Conservation (phyloP, 2,329 filamentous ascomycete genomes). For the Drechslerella dactyloides region DNA sequence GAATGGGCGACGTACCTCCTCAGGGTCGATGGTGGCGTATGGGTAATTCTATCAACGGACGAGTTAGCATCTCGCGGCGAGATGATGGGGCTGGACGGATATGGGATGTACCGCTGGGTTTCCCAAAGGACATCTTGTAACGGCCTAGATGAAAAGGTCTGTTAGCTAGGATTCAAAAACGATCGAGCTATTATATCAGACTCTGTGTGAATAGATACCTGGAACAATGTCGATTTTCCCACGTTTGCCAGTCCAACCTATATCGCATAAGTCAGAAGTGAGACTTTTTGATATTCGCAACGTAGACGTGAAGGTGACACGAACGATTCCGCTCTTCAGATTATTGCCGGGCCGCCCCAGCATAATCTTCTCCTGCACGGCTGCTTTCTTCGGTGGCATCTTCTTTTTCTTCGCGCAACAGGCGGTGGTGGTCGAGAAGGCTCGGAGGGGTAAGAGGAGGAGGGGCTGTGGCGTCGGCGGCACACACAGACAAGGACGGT, state of each 20-base stretch:
- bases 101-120: slow-evolving; percentile 81
- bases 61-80: slow-evolving; percentile 8
- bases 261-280: slow-evolving; percentile 55
- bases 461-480: slow-evolving; percentile 13
- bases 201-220: slow-evolving; percentile 60
- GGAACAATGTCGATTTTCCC: slow-evolving; percentile 98
- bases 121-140: slow-evolving; percentile 95
- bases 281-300: slow-evolving; percentile 47
- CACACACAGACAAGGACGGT: slow-evolving; percentile 57
- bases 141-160: slow-evolving; percentile 63
- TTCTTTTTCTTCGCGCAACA: slow-evolving; percentile 67
- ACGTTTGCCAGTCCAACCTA: slow-evolving; percentile 98
- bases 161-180: slow-evolving; percentile 8
- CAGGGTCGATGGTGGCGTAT: slow-evolving; percentile 97
- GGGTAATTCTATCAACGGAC: slow-evolving; percentile 80
- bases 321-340: slow-evolving; percentile 98
- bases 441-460: slow-evolving; percentile 51
- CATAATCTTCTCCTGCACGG: slow-evolving; percentile 92
- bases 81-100: slow-evolving; percentile 55
- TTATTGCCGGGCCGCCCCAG: slow-evolving; percentile 96
- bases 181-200: background rate
- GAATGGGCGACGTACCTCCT: slow-evolving; percentile 66
- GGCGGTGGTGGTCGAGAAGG: slow-evolving; percentile 36
- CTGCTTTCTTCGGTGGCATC: slow-evolving; percentile 95
- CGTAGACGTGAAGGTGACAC: slow-evolving; percentile 57